These are phyloP conservation scores for Microbotryomycetes sp. DNA, from an alignment of 1,284 basidiomycete genomes.

Conservation along the genomic window DNA sequence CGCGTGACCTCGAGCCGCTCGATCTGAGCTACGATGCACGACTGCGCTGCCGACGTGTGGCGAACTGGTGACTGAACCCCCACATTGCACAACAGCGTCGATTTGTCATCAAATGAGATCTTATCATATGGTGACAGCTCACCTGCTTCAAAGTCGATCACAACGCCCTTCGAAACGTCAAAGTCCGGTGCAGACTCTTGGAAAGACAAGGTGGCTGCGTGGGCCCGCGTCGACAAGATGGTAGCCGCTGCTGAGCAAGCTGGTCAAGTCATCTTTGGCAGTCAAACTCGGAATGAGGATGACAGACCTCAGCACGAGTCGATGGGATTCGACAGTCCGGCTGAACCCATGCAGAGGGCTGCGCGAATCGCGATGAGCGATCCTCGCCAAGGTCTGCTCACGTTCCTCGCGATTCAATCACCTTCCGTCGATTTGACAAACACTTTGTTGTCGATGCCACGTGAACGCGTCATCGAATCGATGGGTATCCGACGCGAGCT, in stretches of 20 bases:
- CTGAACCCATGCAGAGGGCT: background rate
- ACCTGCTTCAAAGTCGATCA: conserved; percentile 15
- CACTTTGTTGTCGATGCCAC: conserved; percentile 13
- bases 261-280: conserved; percentile 21
- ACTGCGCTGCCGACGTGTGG: background rate
- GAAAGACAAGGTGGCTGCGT: conserved; percentile 19
- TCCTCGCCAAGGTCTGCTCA: conserved; percentile 29
- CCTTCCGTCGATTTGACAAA: background rate
- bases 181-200: background rate
- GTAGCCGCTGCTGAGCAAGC: conserved; percentile 2
- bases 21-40: too few relatives aligned
- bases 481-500: background rate
- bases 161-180: conserved; percentile 12
- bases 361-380: conserved; percentile 6
- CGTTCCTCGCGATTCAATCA: conserved; percentile 24
- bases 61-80: background rate
- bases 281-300: conserved; percentile 7
- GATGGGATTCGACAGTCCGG: conserved; percentile 5
- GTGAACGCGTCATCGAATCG: conserved; percentile 11
- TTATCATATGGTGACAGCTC: conserved; percentile 34
- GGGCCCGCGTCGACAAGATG: conserved; percentile 6
- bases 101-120: conserved; percentile 51
- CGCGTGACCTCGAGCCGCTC: background rate
- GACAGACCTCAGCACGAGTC: conserved; percentile 6
- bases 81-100: conserved; percentile 47